Evolutionary conservation across 805 yeast genomes (phyloP).

Genomic region (Candida silvicultrix): DNA sequence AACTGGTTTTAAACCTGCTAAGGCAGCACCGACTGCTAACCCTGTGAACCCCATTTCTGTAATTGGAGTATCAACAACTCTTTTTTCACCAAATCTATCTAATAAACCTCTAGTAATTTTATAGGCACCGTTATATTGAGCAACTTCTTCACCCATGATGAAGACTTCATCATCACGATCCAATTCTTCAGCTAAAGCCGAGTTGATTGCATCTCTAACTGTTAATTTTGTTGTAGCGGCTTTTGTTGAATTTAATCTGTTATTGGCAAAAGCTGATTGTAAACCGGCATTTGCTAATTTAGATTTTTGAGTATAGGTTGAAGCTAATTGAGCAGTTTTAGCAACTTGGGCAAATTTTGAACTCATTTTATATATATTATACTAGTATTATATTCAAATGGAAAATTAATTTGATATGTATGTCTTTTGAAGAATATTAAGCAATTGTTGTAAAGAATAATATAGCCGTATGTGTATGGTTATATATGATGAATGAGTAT

Average conservation of each 20-base stretch:
- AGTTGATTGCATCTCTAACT: slow-evolving; percentile 94
- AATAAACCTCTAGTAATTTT: slow-evolving; percentile 92
- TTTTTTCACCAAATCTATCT: slow-evolving; percentile 72
- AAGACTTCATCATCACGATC: slow-evolving; percentile 93
- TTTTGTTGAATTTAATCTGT: background rate
- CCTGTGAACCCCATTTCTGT: slow-evolving; percentile 99
- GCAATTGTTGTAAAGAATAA: too few relatives aligned
- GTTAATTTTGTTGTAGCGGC: slow-evolving; percentile 43
- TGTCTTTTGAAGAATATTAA: background rate
- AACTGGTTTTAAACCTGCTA: slow-evolving; percentile 83
- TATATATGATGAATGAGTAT: too few relatives aligned
- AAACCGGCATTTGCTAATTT: slow-evolving; percentile 59
- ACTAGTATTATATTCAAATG: too few relatives aligned
- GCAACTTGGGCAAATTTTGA: slow-evolving; percentile 1
- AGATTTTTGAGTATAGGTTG: slow-evolving; percentile 17
- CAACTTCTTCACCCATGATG: slow-evolving; percentile 98
- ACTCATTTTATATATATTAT: too few relatives aligned
- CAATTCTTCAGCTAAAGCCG: slow-evolving; percentile 94
- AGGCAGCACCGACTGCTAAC: slow-evolving; percentile 76
- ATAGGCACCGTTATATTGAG: slow-evolving; percentile 98
- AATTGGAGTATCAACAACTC: slow-evolving; percentile 89
- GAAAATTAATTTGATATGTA: background rate
- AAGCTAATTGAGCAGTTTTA: slow-evolving; percentile 5
- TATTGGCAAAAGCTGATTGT: background rate
- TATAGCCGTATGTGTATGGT: too few relatives aligned